Percentiles rank a stretch among this genome's conserved stretches.
These are phyloP conservation scores for Ascochyta pisi DNA, from an alignment of 2,329 filamentous ascomycete genomes.

Conservation along the genomic window DNA sequence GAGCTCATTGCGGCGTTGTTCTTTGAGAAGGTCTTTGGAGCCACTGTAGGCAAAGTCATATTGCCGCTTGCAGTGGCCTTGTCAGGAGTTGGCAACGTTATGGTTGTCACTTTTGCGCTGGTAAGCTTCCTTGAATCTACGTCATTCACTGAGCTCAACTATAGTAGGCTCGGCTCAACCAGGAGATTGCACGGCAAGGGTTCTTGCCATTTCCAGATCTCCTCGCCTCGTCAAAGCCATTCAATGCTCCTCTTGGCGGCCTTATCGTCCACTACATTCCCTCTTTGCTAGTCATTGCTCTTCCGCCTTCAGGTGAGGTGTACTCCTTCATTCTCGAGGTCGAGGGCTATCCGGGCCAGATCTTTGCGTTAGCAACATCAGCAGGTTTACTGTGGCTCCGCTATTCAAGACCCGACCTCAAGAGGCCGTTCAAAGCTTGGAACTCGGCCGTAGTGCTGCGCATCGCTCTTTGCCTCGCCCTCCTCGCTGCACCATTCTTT, in stretches of 20 bases:
- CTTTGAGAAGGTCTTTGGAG: constrained; percentile 69
- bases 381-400: constrained; percentile 68
- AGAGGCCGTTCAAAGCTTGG: constrained; percentile 72
- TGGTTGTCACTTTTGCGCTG: constrained; percentile 73
- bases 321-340: constrained; percentile 78
- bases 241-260: constrained; percentile 71
- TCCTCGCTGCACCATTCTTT: constrained; percentile 69
- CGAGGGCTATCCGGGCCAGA: constrained; percentile 70
- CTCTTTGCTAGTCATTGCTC: constrained; percentile 68
- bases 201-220: constrained; percentile 69
- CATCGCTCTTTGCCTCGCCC: constrained; percentile 59
- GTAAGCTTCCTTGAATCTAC: constrained; percentile 51
- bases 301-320: constrained; percentile 69
- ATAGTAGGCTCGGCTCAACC: constrained; percentile 68
- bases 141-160: neutral
- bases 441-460: constrained; percentile 64
- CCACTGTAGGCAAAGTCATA: constrained; percentile 62
- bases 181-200: constrained; percentile 75
- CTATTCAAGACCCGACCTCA: constrained; percentile 63
- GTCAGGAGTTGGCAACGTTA: constrained; percentile 73
- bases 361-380: constrained; percentile 65
- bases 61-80: constrained; percentile 70
- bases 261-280: constrained; percentile 73
- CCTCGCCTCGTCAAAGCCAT: constrained; percentile 70
- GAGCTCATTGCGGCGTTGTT: constrained; percentile 73